Percentiles rank a stretch among this genome's conserved stretches.
Conservation (phyloP, 352 stramenopile species). For the Phytophthora pisi region DNA sequence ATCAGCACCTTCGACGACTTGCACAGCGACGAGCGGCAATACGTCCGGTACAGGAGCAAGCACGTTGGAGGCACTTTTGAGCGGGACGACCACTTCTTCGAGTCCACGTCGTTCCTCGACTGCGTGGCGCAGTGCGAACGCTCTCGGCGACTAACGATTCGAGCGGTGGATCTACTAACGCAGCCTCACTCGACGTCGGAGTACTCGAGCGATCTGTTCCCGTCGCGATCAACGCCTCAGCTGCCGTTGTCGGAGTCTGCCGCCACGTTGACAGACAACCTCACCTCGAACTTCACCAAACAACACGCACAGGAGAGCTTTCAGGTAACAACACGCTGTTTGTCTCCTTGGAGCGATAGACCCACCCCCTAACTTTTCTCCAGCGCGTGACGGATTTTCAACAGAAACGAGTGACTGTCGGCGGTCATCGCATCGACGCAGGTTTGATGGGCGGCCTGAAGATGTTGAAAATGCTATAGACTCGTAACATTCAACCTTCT, state of each 20-base stretch:
- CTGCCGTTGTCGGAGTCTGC: slow-evolving; percentile 30
- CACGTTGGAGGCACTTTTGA: slow-evolving; percentile 56
- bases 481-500: neutral
- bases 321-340: slow-evolving; percentile 22
- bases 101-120: slow-evolving; percentile 65
- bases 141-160: slow-evolving; percentile 61
- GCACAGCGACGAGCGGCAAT: slow-evolving; percentile 66
- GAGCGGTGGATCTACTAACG: slow-evolving; percentile 54
- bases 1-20: slow-evolving; percentile 70
- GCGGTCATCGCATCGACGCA: slow-evolving; percentile 43
- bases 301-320: slow-evolving; percentile 39
- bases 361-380: too few species aligned
- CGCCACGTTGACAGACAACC: slow-evolving; percentile 28
- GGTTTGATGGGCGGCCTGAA: slow-evolving; percentile 17
- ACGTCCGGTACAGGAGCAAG: slow-evolving; percentile 67
- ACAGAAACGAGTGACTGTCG: slow-evolving; percentile 40
- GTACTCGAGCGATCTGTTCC: neutral
- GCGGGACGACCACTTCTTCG: slow-evolving; percentile 72
- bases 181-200: neutral
- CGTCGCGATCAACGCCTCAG: slow-evolving; percentile 17
- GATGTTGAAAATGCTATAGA: neutral
- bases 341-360: neutral
- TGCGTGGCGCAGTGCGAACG: slow-evolving; percentile 71
- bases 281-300: slow-evolving; percentile 52
- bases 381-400: slow-evolving; percentile 56